phyloP scores from a whole-genome alignment of 2,329 filamentous ascomycete species.

The Epichloe sp. region DNA sequence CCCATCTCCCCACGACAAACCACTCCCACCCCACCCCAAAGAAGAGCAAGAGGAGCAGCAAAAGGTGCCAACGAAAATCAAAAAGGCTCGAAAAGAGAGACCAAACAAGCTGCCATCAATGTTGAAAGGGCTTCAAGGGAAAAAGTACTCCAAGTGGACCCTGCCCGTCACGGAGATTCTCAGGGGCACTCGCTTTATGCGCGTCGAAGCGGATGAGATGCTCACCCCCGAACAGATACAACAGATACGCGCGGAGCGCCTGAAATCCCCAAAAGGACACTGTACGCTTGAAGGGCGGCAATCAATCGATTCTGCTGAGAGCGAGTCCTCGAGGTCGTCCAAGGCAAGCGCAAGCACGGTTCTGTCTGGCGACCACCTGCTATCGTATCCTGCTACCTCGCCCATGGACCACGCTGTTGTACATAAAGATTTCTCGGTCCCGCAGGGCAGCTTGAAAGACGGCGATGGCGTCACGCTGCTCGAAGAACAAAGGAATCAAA shows the following conservation, averaged over 20 bases:
- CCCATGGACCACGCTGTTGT: constrained; percentile 2
- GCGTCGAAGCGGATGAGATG: constrained; percentile 46
- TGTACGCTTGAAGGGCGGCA: neutral
- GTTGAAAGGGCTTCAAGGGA: constrained; percentile 1
- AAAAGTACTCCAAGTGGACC: constrained; percentile 31
- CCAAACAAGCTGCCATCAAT: neutral
- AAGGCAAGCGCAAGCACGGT: neutral
- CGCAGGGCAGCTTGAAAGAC: neutral
- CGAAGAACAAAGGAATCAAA: neutral
- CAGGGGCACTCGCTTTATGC: constrained; percentile 39
- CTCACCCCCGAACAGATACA: constrained; percentile 4
- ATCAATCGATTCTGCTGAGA: constrained; percentile 1
- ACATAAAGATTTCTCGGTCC: constrained; percentile 1
- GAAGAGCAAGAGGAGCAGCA: neutral
- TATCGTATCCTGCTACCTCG: neutral
- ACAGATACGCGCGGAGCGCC: neutral
- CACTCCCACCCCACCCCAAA: constrained; percentile 12
- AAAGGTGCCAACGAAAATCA: neutral
- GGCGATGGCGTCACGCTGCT: neutral
- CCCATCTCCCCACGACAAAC: constrained; percentile 1
- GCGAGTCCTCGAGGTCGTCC: neutral
- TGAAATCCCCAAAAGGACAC: neutral
- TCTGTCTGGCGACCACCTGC: neutral
- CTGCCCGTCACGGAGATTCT: constrained; percentile 44
- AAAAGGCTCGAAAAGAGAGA: neutral